Evolutionary conservation across 2,329 filamentous ascomycete genomes (phyloP), one percentile per base, ranked within the genome.

Genomic region (Chaetomiaceae sp.): DNA sequence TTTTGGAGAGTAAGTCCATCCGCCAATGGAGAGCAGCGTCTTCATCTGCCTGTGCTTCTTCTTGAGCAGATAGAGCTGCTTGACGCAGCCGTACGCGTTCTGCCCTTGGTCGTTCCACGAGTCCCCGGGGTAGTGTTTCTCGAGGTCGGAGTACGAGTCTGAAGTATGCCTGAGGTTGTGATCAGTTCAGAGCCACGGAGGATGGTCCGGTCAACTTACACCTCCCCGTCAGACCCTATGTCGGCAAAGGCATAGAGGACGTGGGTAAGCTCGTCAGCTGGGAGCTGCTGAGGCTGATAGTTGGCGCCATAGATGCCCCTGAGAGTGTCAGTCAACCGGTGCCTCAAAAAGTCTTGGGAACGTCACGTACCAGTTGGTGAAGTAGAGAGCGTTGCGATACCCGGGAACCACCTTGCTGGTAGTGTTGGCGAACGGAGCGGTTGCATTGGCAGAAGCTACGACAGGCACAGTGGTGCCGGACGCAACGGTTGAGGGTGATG

Each of bases 21-120:
- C 88, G 33, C 88, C 88, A 49, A 94, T 84, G 29, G 83, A 88
- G 8, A 93, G 74, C n/a, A 93, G 68, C 2, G 84, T 74, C 66
- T 94, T 94, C 47, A 94, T 66, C 42, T 86, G 79, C 17, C 87
- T 79, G 62, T 94, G 79, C 55, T 74, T 68, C 66, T 88, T 83
- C 71, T 94, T 94, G 42, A 86, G 73, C 1, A 87, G 65, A 62
- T 76, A 87, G 1, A 94, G 69, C 61, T 91, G 86, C 67, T 89
- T 89, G 52, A 88, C 65, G 59, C 80, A 84, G 33, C 88, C 88
- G 58, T 88, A 89, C 41, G 81, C 78, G 59, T 91, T 88, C 48
- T 69, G 78, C 4, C 79, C 69, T 6, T 48, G 51, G 47, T 80
- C 76, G 20, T 73, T 73, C 72, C 73, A 78, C 1, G 78, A 79